phyloP scores from a whole-genome alignment of 2,329 filamentous ascomycete genomes.

The Cytospora piceae region DNA sequence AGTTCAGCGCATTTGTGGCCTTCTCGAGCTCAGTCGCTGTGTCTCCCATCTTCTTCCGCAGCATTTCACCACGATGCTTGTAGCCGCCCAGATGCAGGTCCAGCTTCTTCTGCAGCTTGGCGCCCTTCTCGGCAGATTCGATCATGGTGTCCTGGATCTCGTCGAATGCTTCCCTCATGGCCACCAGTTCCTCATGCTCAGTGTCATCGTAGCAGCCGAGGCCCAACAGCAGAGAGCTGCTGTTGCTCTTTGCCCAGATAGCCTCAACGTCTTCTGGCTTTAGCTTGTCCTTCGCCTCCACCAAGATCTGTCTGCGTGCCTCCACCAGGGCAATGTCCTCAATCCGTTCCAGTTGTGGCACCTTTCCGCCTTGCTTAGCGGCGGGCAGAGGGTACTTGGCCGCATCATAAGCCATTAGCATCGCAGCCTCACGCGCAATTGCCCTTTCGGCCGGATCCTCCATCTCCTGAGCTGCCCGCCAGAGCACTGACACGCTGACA shows the following conservation, averaged over 20 bases:
- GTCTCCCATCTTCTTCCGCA: slow-evolving; percentile 78
- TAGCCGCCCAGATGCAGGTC: slow-evolving; percentile 86
- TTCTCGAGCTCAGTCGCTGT: slow-evolving; percentile 75
- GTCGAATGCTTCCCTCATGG: slow-evolving; percentile 74
- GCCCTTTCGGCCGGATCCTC: slow-evolving; percentile 67
- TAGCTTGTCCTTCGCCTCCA: slow-evolving; percentile 63
- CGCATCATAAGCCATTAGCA: slow-evolving; percentile 83
- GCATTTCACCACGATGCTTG: slow-evolving; percentile 78
- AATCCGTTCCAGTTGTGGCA: slow-evolving; percentile 64
- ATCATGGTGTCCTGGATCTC: slow-evolving; percentile 74
- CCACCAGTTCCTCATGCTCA: slow-evolving; percentile 67
- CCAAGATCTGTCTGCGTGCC: slow-evolving; percentile 75
- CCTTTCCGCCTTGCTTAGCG: slow-evolving; percentile 64
- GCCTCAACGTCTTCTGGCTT: slow-evolving; percentile 55
- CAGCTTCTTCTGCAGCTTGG: slow-evolving; percentile 94
- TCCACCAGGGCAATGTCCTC: slow-evolving; percentile 73
- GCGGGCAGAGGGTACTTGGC: slow-evolving; percentile 72
- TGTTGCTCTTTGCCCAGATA: slow-evolving; percentile 57
- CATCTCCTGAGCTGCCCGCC: slow-evolving; percentile 64
- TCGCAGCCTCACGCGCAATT: slow-evolving; percentile 76
- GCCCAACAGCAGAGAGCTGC: slow-evolving; percentile 69
- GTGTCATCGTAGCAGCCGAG: slow-evolving; percentile 80
- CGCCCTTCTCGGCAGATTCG: slow-evolving; percentile 74
- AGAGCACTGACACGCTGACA: slow-evolving; percentile 71
- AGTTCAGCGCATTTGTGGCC: slow-evolving; percentile 71